Base-by-base conservation (phyloP, 108 stramenopile species). In the Epithemia pelagica region DNA sequence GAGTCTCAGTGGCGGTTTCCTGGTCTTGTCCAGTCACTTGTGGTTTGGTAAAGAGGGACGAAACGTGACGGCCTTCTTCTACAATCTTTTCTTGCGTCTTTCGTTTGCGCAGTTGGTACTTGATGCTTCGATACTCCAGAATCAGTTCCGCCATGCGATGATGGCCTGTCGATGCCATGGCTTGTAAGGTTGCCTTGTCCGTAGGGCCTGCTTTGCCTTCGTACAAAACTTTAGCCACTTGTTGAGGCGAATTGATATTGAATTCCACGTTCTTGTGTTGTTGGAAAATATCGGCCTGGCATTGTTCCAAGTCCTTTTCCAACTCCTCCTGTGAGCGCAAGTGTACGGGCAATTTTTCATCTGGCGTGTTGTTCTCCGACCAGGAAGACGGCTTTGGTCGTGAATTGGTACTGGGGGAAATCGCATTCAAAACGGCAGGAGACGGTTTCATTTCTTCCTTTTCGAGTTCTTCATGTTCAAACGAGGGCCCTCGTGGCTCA, bases 201-300 rank as follows among this genome's bases (percentile, higher is more conserved):
- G 92, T 90, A 5, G 5, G 5, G 10, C 15, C 37, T 15, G 5
- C 37, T 29, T 72, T 64, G 56, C 73, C 73, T 0, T 67, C 70
- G 23, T 68, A 70, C 30, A 93, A 60, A 3, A 77, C 78, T 37
- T 64, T 54, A 1, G 89, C 75, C 0, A 93, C 77, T 76, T 90
- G 92, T 52, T 83, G 78, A 52, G 86, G 84, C 66, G 80, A 82
- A 33, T 85, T 81, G 30, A 90, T 74, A 59, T 93, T 93, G 72
- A 93, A 83, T 59, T 78, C 58, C 0, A 31, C 32, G 10, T 76
- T 72, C 37, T 76, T 61, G 62, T 82, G 84, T 58, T 59, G 32
- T 59, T 32, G 32, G n/a, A 32, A 58, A 59, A 68, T 68, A 31
- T 68, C n/a, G 25, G 59, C 28, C 30, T 27, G 23, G 19, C 54